These are phyloP conservation scores for Toxicodendron radicans DNA, from an alignment of 345 rosid species.

Conservation along the genomic window DNA sequence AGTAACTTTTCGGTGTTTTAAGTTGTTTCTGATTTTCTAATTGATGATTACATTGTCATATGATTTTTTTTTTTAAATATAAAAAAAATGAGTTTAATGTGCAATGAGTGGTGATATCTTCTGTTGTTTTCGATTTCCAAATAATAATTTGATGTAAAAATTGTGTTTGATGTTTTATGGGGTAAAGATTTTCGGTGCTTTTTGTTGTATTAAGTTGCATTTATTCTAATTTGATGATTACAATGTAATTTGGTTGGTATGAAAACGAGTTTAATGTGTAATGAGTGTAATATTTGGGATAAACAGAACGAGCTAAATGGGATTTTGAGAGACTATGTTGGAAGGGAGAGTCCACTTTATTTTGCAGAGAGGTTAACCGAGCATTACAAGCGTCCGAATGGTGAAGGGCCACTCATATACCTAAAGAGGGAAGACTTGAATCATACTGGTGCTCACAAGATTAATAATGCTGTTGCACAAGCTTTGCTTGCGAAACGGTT, in stretches of 20 bases:
- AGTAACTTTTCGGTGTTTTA: too few species aligned
- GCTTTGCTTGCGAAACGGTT: constrained; percentile 82
- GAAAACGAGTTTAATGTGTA: neutral
- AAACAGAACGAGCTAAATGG: constrained; percentile 65
- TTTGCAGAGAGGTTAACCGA: constrained; percentile 85
- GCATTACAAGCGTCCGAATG: constrained; percentile 71
- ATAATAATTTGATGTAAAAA: too few species aligned
- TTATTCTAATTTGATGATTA: too few species aligned
- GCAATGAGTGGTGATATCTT: neutral
- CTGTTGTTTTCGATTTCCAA: too few species aligned
- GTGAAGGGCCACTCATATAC: constrained; percentile 82
- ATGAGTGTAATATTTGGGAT: neutral
- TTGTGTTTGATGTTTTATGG: too few species aligned
- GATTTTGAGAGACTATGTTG: constrained; percentile 90
- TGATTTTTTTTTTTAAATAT: too few species aligned
- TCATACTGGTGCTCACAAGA: constrained; percentile 93
- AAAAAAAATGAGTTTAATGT: neutral
- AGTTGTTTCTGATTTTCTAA: too few species aligned
- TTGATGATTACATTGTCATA: too few species aligned
- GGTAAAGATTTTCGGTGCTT: too few species aligned
- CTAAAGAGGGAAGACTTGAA: constrained; percentile 97
- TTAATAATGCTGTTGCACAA: constrained; percentile 89
- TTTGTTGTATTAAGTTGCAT: too few species aligned
- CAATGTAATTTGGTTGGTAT: neutral
- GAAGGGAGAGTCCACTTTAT: constrained; percentile 87